Evolutionary conservation across 2,329 filamentous ascomycete genomes (phyloP), one percentile per base, ranked within the genome.

Genomic region (Beauveria australis): DNA sequence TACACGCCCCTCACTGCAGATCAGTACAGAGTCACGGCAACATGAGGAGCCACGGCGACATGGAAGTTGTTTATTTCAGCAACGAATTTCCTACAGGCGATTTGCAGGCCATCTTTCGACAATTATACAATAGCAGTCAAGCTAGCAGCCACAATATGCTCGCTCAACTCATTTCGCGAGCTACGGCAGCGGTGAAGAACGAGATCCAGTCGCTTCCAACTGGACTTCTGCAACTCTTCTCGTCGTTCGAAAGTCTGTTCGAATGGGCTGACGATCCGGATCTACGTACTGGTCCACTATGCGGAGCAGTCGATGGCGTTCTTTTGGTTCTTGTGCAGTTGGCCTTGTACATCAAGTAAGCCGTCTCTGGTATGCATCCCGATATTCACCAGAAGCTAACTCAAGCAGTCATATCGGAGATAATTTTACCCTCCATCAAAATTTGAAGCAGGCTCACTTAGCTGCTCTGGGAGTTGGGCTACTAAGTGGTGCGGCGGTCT

Each of bases 381-480:
- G 16, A 37, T 18, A 55, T 24, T 18, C 28, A 43, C 28, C 22
- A n/a, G 26, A n/a, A 40, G 22, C 43, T 47, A 14, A 41, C 22
- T 9, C 2, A n/a, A 8, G n/a, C 3, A 30, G 37, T 5, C 53
- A 59, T 64, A n/a, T n/a, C 18, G 40, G 18, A 16, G 40, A 43
- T 43, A 18, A 43, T n/a, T 33, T 33, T 33, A 16, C 40, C 40
- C 40, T 16, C 40, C 40, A 43, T 43, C 40, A 3, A n/a, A n/a
- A 43, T 3, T n/a, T 43, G 40, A 43, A 43, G 40, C 40, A 18
- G 16, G 40, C 40, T n/a, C 40, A 43, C 40, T 16, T 80, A 16
- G 67, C 71, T 14, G 78, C 76, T 4, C 63, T 80, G 3, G 74
- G 79, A 12, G 73, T 76, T n/a, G 79, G 79, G 1, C 64, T 81